phyloP scores from a whole-genome alignment of 208 protist genomes.

The Angomonas ambiguus region DNA sequence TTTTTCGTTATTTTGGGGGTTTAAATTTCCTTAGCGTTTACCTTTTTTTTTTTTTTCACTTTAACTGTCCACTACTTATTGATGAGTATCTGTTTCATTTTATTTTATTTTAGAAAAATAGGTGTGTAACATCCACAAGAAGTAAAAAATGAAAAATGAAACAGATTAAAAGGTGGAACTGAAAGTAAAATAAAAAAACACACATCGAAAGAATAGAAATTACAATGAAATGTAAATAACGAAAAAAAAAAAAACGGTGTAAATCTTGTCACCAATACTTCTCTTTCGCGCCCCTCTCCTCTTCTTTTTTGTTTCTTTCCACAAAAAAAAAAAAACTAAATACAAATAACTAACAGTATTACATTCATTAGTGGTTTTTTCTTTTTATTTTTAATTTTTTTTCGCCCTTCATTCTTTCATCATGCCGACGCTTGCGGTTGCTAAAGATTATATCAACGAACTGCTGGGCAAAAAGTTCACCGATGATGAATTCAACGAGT shows the following conservation, averaged over 20 bases:
- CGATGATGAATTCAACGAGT: constrained; percentile 93
- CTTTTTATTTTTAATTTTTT: constrained; percentile 7
- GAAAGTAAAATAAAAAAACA: no score
- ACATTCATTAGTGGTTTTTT: background rate
- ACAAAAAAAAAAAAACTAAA: constrained; percentile 1
- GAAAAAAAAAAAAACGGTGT: no score
- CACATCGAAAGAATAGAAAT: background rate
- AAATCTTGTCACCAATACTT: constrained; percentile 10
- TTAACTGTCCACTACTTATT: background rate
- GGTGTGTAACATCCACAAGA: no score
- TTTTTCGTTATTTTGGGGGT: background rate
- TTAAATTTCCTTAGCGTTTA: background rate
- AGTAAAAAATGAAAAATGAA: no score
- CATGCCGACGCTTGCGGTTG: constrained; percentile 88
- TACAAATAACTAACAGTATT: background rate
- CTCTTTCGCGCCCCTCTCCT: constrained; percentile 4
- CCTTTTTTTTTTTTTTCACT: background rate
- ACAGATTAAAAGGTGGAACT: no score
- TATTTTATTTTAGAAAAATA: no score
- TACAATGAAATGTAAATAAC: no score
- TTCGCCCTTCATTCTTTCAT: background rate
- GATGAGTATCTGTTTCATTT: no score
- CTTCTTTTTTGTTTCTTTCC: constrained; percentile 3
- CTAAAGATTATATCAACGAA: constrained; percentile 64
- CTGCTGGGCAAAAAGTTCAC: constrained; percentile 85